Conservation (phyloP, 1,284 basidiomycete genomes). For the Fomitopsis schrenkii region DNA sequence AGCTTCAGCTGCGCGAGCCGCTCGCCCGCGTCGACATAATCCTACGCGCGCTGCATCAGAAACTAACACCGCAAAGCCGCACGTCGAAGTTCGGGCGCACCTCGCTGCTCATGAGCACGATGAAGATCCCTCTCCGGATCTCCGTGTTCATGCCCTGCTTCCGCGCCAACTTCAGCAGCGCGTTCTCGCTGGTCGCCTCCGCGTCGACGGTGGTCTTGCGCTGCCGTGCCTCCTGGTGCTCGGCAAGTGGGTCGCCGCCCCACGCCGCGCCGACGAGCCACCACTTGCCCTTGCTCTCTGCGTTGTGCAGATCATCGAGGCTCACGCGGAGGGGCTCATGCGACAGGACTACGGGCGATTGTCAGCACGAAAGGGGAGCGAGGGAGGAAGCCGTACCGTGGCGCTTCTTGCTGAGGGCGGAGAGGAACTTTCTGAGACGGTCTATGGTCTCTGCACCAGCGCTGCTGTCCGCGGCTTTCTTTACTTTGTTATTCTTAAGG, state of each 20-base stretch:
- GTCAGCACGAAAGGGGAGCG: not conserved
- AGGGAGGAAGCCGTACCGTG: conserved; percentile 48
- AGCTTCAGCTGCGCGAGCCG: conserved; percentile 79
- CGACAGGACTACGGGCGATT: conserved; percentile 52
- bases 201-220: conserved; percentile 16
- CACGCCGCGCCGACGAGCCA: conserved; percentile 98
- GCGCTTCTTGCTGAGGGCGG: conserved; percentile 70
- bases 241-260: conserved; percentile 86
- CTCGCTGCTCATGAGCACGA: conserved; percentile 91
- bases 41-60: conserved; percentile 40
- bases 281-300: conserved; percentile 93
- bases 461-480: conserved; percentile 52
- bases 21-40: conserved; percentile 92
- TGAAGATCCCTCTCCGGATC: conserved; percentile 86
- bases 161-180: conserved; percentile 75
- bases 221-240: conserved; percentile 63
- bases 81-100: conserved; percentile 40
- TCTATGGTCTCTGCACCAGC: conserved; percentile 73
- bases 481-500: conserved; percentile 88
- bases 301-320: conserved; percentile 80
- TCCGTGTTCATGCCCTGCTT: conserved; percentile 99
- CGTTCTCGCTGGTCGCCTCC: conserved; percentile 37
- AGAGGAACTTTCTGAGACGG: conserved; percentile 82
- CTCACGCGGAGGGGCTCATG: conserved; percentile 84
- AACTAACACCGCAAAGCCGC: too few species aligned